Conservation (phyloP, 164 flowering plant genomes). For the Chloranthus sessilifolius region DNA sequence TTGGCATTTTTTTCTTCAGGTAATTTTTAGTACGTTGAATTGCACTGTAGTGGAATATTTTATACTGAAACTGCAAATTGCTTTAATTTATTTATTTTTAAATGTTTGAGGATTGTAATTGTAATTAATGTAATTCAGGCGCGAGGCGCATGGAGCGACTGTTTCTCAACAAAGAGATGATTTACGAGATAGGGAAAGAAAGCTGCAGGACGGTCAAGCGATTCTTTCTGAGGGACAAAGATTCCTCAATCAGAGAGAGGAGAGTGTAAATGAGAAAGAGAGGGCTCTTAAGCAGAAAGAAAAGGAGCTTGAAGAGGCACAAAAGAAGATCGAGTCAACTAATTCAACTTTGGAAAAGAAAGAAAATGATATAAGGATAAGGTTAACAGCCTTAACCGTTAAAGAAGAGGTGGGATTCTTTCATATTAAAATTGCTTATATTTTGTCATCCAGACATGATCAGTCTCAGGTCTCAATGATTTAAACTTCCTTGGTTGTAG, state of each 20-base stretch:
- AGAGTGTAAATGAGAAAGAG: constrained; percentile 56
- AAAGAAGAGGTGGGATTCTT: constrained; percentile 59
- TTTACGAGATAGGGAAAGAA: constrained; percentile 70
- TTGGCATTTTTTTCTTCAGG: background rate
- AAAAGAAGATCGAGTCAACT: constrained; percentile 36
- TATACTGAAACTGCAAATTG: too few species aligned
- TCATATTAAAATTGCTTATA: background rate
- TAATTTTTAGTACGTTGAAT: too few species aligned
- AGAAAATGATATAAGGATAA: constrained; percentile 48
- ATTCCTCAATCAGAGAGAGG: constrained; percentile 58
- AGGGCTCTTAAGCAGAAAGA: constrained; percentile 42
- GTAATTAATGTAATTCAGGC: constrained; percentile 33
- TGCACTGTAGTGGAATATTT: too few species aligned
- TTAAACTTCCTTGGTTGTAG: constrained; percentile 42
- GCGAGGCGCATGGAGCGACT: constrained; percentile 55
- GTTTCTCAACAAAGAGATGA: constrained; percentile 64
- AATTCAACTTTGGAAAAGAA: constrained; percentile 33
- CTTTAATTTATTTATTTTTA: background rate
- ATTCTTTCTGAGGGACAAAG: constrained; percentile 51
- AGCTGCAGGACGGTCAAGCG: constrained; percentile 64
- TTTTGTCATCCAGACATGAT: background rate
- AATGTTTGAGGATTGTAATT: background rate
- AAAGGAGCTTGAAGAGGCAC: constrained; percentile 47
- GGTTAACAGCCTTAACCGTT: constrained; percentile 31
- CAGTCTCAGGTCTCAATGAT: background rate